Base-by-base conservation (phyloP, 73 alveolate genomes). In the Paramecium bursaria region DNA sequence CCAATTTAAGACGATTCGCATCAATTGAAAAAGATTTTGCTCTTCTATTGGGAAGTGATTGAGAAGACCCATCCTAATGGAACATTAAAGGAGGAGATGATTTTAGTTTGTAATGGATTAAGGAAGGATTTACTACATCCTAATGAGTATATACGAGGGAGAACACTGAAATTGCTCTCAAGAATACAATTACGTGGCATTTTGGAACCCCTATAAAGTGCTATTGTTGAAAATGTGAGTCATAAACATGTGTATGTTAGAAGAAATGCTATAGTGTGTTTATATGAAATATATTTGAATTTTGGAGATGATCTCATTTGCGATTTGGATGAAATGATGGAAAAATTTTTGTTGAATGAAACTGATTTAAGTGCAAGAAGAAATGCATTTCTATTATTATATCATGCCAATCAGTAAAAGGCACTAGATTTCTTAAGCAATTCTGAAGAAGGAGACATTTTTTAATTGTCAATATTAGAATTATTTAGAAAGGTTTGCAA, bases 41-140 rank as follows among this genome's bases (percentile, higher is more conserved):
- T 96, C 49, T 90, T 95, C 57, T 96, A 95, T 90, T 96, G 99
- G 99, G 99, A 96, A 94, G 96, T 93, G 19, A 92, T 96, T 14
- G 99, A 96, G 75, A 96, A 96, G 74, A 90, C 93, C 46, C 95
- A 96, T 48, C 82, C 93, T 27, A 98, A 96, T 74, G 99, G 99
- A 4, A 51, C 97, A 27, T 90, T 96, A 76, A 96, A 96, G 79
- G 99, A 96, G 48, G 99, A 96, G 86, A 94, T 96, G 92, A 95
- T 94, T 19, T 85, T 96, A 50, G 98, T 96, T 39, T 96, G 99
- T 90, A 96, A 96, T 90, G 95, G 98, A 31, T 86, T 96, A 74
- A 86, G 99, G 77, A 95, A 95, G 60, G 99, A 96, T 67, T 90
- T 96, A 22, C 94, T 95, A 42, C 92, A 96, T 74, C 98, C 99